A percentile compares a stretch with the other conserved stretches of the same genome.
Conservation (phyloP, 2,329 filamentous ascomycete species). For the Xylaria sp. region DNA sequence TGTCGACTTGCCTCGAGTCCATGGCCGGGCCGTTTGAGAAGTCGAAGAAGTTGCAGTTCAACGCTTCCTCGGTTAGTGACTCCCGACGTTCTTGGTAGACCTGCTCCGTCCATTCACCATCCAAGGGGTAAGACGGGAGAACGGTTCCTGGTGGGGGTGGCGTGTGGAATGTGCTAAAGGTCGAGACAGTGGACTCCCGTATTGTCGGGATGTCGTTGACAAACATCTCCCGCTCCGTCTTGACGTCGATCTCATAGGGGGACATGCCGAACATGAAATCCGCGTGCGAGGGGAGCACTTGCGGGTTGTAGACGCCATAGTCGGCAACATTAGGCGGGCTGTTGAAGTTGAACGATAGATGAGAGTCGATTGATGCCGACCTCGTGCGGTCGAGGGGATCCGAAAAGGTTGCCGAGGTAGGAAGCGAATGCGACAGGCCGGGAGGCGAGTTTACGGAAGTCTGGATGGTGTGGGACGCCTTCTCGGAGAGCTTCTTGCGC, state of each 20-base stretch:
- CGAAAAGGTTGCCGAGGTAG: constrained; percentile 78
- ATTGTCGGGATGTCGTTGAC: constrained; percentile 87
- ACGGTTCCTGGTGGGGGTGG: constrained; percentile 72
- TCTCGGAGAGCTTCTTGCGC: constrained; percentile 91
- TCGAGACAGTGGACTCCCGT: constrained; percentile 84
- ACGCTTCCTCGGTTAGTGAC: constrained; percentile 65
- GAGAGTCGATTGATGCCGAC: constrained; percentile 79
- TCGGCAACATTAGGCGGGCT: constrained; percentile 56
- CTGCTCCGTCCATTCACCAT: constrained; percentile 73
- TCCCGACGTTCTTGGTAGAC: constrained; percentile 70
- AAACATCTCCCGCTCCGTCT: constrained; percentile 92
- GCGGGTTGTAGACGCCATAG: constrained; percentile 64
- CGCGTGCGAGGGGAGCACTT: constrained; percentile 59
- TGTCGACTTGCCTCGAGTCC: constrained; percentile 67
- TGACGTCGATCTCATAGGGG: constrained; percentile 93
- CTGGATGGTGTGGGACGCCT: constrained; percentile 64
- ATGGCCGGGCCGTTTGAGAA: constrained; percentile 70
- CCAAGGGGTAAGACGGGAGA: constrained; percentile 62
- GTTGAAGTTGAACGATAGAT: constrained; percentile 77
- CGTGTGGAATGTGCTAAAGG: constrained; percentile 87
- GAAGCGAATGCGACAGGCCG: constrained; percentile 78
- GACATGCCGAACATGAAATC: constrained; percentile 63
- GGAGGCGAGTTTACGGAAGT: constrained; percentile 69
- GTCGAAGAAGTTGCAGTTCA: constrained; percentile 82
- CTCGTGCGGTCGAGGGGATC: constrained; percentile 73